Evolutionary conservation across 1,284 basidiomycete genomes (phyloP), one percentile per base, ranked within the genome.

Genomic region (Melampsora larici-populina): DNA sequence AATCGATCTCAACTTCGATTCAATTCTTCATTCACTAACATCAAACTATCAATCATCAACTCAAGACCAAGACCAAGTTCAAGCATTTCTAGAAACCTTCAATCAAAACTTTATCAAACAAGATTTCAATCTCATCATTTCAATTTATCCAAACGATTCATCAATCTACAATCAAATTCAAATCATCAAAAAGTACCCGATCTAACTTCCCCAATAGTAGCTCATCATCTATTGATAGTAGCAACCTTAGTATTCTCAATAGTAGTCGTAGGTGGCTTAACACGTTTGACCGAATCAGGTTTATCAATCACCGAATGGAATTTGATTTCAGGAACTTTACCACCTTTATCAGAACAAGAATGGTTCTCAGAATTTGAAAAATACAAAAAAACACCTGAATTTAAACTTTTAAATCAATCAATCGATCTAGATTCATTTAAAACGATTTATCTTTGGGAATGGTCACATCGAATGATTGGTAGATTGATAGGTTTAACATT

Each of bases 251-350:
- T 97, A 33, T 92, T 97, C 81, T 89, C 89, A 33, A 93, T 99
- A 83, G 91, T 98, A 81, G 90, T 99, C 68, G 93, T 99, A 6
- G 97, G 97, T 49, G 97, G 96, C 13, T 89, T 99, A 71, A 99
- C 97, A 1, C 91, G 97, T 60, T 88, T 99, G 79, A 99, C 97
- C 4, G 97, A 99, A 85, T 97, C 94, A 31, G 97, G 97, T 6
- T 87, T 99, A 79, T 95, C 93, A 81, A 99, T 99, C 83, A 96
- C 93, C 43, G 97, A 99, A 87, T 99, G 97, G 97, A 89, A 90
- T 79, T 94, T 96, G 7, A 90, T 99, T 80, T 91, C 93, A 65
- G 97, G 97, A 29, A 87, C 94, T 75, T 84, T 94, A 21, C 93
- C 95, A 21, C 97, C 97, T 1, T 85, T 93, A 48, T 89, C 89